Evolutionary conservation across 1,284 basidiomycete species (phyloP).

Genomic region (Puccinia sorghi): DNA sequence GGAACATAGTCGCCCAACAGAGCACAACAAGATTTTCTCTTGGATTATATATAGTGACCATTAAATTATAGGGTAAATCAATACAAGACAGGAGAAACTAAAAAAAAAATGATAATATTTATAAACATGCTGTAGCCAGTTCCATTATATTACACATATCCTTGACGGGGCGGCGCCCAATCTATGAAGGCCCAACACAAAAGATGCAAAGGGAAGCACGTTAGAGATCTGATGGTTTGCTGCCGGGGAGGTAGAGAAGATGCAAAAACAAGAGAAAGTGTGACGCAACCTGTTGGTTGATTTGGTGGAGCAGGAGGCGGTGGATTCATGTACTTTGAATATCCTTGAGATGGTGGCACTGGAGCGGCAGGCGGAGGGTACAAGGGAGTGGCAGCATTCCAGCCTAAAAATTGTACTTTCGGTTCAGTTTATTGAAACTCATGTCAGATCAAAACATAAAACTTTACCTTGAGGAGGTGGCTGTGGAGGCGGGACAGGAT

Average conservation of each 20-base stretch:
- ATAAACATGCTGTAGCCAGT: background rate
- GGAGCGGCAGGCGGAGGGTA: constrained; percentile 1
- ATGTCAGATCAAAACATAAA: background rate
- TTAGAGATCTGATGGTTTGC: background rate
- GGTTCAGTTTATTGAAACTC: background rate
- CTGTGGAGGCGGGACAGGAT: constrained; percentile 33
- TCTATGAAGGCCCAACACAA: background rate
- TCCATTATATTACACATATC: constrained; percentile 22
- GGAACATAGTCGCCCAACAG: background rate
- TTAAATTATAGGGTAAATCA: constrained; percentile 15
- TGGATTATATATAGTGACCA: background rate
- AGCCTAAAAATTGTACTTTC: constrained; percentile 6
- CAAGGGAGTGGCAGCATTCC: constrained; percentile 15
- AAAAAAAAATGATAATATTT: background rate
- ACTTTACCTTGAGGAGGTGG: constrained; percentile 34
- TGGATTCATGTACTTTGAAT: constrained; percentile 26
- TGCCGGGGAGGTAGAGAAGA: background rate
- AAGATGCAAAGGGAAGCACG: background rate
- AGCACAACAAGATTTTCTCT: background rate
- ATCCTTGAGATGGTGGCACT: constrained; percentile 27
- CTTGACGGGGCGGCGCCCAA: constrained; percentile 26
- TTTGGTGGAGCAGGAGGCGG: constrained; percentile 19
- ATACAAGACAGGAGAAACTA: constrained; percentile 14
- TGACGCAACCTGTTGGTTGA: constrained; percentile 25
- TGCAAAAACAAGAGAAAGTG: background rate